A percentile compares a stretch with the other conserved stretches of the same genome.
Evolutionary conservation across 257 asterid genomes (phyloP).

Genomic region (Marsdenia floribunda): DNA sequence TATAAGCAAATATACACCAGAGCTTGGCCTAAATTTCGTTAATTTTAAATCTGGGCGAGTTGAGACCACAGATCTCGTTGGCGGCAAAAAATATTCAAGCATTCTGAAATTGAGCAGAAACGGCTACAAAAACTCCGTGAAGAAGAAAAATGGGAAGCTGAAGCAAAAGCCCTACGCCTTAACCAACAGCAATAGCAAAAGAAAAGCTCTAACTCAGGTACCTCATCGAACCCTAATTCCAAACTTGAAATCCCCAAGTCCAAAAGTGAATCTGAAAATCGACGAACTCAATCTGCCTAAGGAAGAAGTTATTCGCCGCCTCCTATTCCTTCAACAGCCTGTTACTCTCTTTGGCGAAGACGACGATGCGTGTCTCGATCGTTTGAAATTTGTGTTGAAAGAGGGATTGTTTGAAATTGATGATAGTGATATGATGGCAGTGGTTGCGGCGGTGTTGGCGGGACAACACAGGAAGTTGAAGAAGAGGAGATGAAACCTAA

Average conservation of each 20-base stretch:
- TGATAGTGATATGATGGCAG: slow-evolving; percentile 92
- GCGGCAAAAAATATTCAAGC: slow-evolving; percentile 76
- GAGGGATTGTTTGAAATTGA: slow-evolving; percentile 84
- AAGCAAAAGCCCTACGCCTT: slow-evolving; percentile 64
- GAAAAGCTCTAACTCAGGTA: slow-evolving; percentile 26
- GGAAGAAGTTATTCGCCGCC: slow-evolving; percentile 86
- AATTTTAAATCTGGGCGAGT: too few relatives aligned
- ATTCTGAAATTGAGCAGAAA: slow-evolving; percentile 91
- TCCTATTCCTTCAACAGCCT: slow-evolving; percentile 77
- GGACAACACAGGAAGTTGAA: too few relatives aligned
- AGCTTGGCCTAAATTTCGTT: too few relatives aligned
- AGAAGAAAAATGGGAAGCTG: slow-evolving; percentile 79
- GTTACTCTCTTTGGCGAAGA: slow-evolving; percentile 90
- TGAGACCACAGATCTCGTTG: too few relatives aligned
- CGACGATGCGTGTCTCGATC: slow-evolving; percentile 74
- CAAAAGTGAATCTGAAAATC: slow-evolving; percentile 51
- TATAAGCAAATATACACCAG: too few relatives aligned
- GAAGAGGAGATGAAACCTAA: too few relatives aligned
- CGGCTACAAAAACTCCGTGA: slow-evolving; percentile 83
- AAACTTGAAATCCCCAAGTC: slow-evolving; percentile 44
- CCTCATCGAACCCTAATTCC: slow-evolving; percentile 43
- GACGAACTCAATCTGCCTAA: slow-evolving; percentile 59
- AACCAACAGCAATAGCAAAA: slow-evolving; percentile 30
- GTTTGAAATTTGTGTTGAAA: slow-evolving; percentile 67
- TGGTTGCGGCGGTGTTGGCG: too few relatives aligned